Evolutionary conservation across 371 early-diverging fungal species (phyloP).

Genomic region (Apophysomyces ossiformis): DNA sequence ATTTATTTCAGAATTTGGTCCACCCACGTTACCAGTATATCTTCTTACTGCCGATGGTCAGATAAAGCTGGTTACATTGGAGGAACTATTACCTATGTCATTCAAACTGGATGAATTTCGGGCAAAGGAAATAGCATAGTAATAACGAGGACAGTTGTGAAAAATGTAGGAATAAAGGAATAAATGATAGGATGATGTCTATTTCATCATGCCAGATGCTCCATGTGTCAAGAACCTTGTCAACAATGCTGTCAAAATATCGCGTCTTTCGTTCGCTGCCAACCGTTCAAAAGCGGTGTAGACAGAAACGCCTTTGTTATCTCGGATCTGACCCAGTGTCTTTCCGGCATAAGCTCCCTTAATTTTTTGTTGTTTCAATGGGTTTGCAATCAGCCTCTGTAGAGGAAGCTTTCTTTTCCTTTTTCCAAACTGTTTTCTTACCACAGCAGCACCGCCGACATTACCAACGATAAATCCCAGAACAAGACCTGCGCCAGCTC

Average conservation of each 20-base stretch:
- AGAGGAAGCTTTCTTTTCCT: not conserved
- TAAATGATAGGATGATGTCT: not conserved
- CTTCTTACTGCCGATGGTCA: conserved; percentile 61
- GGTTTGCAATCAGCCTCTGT: too few relatives aligned
- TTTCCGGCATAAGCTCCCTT: conserved; percentile 36
- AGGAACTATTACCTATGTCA: conserved; percentile 65
- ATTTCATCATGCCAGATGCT: conserved; percentile 51
- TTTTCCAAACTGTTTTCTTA: conserved; percentile 15
- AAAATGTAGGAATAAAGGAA: not conserved
- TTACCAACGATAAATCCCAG: conserved; percentile 42
- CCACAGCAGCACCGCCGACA: conserved; percentile 36
- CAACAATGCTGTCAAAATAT: conserved; percentile 45
- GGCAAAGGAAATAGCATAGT: not conserved
- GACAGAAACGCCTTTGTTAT: conserved; percentile 45
- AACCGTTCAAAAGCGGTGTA: conserved; percentile 51
- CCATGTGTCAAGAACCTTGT: conserved; percentile 45
- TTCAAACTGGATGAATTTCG: conserved; percentile 61
- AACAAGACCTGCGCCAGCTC: conserved; percentile 33
- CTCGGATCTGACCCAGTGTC: conserved; percentile 33
- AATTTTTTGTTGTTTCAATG: not conserved
- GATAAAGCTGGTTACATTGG: conserved; percentile 47
- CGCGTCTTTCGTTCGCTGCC: conserved; percentile 33
- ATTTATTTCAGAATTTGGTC: conserved; percentile 80
- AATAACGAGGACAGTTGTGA: too few relatives aligned
- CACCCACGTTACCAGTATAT: conserved; percentile 59